Evolutionary conservation across 2,329 filamentous ascomycete species (phyloP).

Genomic region (Metarhizium robertsii): DNA sequence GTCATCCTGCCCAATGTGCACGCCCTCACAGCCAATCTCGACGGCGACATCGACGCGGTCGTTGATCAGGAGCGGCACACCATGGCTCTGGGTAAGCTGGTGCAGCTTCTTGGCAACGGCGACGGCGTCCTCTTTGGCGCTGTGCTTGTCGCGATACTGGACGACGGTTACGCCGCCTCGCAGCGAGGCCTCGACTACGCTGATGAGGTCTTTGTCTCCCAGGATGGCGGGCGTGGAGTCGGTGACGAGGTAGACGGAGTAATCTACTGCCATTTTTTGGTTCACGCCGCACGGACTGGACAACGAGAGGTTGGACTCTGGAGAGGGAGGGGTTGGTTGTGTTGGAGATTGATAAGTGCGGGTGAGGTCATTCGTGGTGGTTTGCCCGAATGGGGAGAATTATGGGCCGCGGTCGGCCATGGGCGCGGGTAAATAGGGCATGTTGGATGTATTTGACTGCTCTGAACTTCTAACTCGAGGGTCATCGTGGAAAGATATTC

Average conservation of each 20-base stretch:
- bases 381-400: background rate
- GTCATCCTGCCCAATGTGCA: constrained; percentile 93
- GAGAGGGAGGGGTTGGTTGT: background rate
- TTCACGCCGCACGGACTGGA: background rate
- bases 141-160: constrained; percentile 84
- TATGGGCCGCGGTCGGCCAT: background rate
- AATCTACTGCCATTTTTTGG: constrained; percentile 42
- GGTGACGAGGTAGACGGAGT: constrained; percentile 83
- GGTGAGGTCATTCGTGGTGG: background rate
- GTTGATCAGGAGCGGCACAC: constrained; percentile 81
- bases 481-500: too few species aligned
- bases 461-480: too few species aligned
- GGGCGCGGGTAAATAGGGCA: too few species aligned
- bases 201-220: constrained; percentile 56
- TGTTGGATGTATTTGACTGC: too few species aligned
- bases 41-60: constrained; percentile 85
- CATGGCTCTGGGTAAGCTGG: constrained; percentile 53
- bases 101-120: constrained; percentile 64
- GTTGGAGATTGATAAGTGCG: background rate
- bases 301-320: too few species aligned
- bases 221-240: constrained; percentile 85
- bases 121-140: constrained; percentile 63
- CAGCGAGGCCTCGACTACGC: constrained; percentile 67
- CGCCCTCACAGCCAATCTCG: constrained; percentile 79
- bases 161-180: constrained; percentile 76